Evolutionary conservation across 495 filamentous ascomycete genomes (phyloP).

Genomic region (Margaritispora aquatica): DNA sequence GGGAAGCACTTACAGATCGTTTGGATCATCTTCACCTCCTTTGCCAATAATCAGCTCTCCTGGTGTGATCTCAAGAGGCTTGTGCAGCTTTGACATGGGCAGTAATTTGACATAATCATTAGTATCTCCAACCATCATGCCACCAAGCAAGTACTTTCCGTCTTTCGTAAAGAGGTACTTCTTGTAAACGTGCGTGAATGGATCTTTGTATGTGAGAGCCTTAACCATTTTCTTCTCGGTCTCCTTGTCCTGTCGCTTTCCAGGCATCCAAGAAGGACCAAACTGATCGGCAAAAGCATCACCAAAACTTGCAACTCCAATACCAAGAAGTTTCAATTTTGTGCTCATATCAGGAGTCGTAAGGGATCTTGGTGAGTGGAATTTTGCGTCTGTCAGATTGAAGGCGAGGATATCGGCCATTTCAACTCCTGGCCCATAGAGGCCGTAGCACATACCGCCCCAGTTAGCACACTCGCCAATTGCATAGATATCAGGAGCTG

Average conservation of each 20-base stretch:
- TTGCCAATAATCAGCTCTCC: slow-evolving; percentile 84
- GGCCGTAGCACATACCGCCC: slow-evolving; percentile 87
- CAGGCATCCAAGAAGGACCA: too few relatives aligned
- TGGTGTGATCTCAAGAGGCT: slow-evolving; percentile 74
- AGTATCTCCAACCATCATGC: slow-evolving; percentile 98
- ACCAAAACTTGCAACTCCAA: slow-evolving; percentile 92
- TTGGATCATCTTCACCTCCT: slow-evolving; percentile 59
- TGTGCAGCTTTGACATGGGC: slow-evolving; percentile 84
- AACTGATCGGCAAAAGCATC: slow-evolving; percentile 97
- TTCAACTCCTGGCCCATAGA: slow-evolving; percentile 90
- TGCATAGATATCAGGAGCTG: slow-evolving; percentile 70
- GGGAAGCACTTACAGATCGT: slow-evolving; percentile 51
- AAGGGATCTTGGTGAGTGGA: slow-evolving; percentile 63
- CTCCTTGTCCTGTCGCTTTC: slow-evolving; percentile 47
- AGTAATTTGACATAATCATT: slow-evolving; percentile 92
- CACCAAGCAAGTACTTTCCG: slow-evolving; percentile 87
- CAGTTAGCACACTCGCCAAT: slow-evolving; percentile 95
- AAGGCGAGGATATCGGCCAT: slow-evolving; percentile 95
- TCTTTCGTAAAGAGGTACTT: slow-evolving; percentile 93
- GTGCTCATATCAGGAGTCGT: slow-evolving; percentile 88
- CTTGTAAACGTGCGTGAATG: slow-evolving; percentile 91
- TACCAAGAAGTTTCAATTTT: slow-evolving; percentile 87
- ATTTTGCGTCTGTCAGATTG: slow-evolving; percentile 81
- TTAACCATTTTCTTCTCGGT: slow-evolving; percentile 54
- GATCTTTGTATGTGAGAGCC: slow-evolving; percentile 87